Evolutionary conservation across 2,329 filamentous ascomycete genomes (phyloP).

Genomic region (Stachybotrys echinatus): DNA sequence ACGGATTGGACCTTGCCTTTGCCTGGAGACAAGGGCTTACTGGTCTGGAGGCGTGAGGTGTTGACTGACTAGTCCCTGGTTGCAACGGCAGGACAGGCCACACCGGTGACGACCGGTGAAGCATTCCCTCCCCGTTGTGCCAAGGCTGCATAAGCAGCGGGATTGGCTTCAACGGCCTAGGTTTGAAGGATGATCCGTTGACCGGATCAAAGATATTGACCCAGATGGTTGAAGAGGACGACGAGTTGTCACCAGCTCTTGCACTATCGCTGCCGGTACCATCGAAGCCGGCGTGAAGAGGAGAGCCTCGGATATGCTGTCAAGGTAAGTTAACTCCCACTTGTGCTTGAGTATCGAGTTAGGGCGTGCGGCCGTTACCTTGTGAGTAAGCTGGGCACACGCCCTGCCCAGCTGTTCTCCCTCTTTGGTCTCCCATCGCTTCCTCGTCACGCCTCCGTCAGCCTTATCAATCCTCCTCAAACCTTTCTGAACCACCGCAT

Average conservation of each 20-base stretch:
- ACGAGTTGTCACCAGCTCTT: constrained; percentile 12
- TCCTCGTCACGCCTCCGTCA: constrained; percentile 41
- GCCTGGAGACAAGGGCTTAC: background rate
- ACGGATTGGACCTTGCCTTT: too few relatives aligned
- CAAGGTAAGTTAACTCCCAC: background rate
- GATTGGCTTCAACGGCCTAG: constrained; percentile 45
- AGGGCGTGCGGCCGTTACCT: background rate
- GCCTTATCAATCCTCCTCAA: constrained; percentile 35
- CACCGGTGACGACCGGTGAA: too few relatives aligned
- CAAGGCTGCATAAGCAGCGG: constrained; percentile 38
- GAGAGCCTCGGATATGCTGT: background rate
- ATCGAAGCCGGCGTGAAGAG: constrained; percentile 1
- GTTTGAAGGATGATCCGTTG: constrained; percentile 38
- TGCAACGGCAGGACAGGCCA: background rate
- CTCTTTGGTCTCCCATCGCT: constrained; percentile 33
- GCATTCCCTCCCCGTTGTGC: background rate
- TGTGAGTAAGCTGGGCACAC: background rate
- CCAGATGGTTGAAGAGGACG: constrained; percentile 30
- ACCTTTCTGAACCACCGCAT: constrained; percentile 32
- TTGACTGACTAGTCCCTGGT: background rate
- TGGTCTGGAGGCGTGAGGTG: background rate
- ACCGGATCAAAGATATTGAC: constrained; percentile 46
- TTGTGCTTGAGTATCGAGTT: too few relatives aligned
- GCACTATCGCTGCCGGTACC: constrained; percentile 5
- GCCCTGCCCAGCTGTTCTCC: background rate